Percentiles rank a stretch among this genome's conserved stretches.
These are phyloP conservation scores for Gamarada debralockiae DNA, from an alignment of 495 filamentous ascomycete genomes.

Conservation along the genomic window DNA sequence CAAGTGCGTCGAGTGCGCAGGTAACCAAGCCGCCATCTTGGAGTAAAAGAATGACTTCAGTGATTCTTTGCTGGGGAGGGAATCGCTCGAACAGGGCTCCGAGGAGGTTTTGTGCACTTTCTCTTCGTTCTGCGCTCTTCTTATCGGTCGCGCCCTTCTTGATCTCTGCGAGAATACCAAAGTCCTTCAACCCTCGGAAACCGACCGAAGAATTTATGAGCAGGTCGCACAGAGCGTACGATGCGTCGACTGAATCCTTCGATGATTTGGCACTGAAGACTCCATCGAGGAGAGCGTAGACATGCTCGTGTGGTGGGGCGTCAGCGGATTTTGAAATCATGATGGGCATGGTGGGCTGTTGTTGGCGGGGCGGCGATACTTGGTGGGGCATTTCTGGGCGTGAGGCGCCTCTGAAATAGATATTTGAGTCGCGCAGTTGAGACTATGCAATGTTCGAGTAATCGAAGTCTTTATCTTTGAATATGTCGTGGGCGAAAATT, in stretches of 20 bases:
- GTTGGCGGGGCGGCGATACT: slow-evolving; percentile 53
- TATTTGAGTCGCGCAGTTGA: slow-evolving; percentile 9
- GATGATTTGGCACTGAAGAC: slow-evolving; percentile 81
- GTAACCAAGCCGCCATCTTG: slow-evolving; percentile 72
- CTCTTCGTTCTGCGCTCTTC: slow-evolving; percentile 81
- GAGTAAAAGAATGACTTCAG: slow-evolving; percentile 75
- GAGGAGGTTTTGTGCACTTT: slow-evolving; percentile 92
- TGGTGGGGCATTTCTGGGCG: slow-evolving; percentile 61
- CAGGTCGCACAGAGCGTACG: slow-evolving; percentile 77
- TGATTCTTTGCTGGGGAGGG: slow-evolving; percentile 69
- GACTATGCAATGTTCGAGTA: background rate
- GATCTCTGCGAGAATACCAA: slow-evolving; percentile 67
- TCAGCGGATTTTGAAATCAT: slow-evolving; percentile 54
- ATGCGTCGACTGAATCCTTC: slow-evolving; percentile 78
- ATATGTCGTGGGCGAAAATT: slow-evolving; percentile 16
- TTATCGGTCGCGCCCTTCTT: slow-evolving; percentile 91
- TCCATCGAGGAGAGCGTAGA: slow-evolving; percentile 65
- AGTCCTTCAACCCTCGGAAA: slow-evolving; percentile 65
- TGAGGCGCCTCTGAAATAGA: slow-evolving; percentile 14
- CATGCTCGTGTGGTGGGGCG: slow-evolving; percentile 65
- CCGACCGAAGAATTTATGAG: slow-evolving; percentile 77
- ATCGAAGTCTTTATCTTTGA: background rate
- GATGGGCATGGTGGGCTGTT: slow-evolving; percentile 37
- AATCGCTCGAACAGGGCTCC: slow-evolving; percentile 91
- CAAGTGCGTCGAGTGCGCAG: slow-evolving; percentile 75